A percentile compares a stretch with the other conserved stretches of the same genome.
These are phyloP conservation scores for Nyssa sinensis DNA, from an alignment of 148 eudicot genomes.

Conservation along the genomic window DNA sequence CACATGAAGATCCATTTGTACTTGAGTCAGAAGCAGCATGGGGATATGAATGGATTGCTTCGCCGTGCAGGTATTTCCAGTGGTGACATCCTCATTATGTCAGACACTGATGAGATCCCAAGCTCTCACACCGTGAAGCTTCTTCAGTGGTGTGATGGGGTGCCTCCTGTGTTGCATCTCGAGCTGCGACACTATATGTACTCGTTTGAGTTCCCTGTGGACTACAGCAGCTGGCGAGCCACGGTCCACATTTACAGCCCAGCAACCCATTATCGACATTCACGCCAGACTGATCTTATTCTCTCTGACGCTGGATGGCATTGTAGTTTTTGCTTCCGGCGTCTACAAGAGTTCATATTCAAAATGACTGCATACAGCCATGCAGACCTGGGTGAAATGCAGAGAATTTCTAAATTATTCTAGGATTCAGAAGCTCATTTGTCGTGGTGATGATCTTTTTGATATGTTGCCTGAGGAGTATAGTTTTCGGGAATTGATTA, in stretches of 20 bases:
- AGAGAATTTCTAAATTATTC: slow-evolving; percentile 48
- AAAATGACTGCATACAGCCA: slow-evolving; percentile 96
- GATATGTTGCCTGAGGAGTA: slow-evolving; percentile 96
- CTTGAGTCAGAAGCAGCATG: slow-evolving; percentile 62
- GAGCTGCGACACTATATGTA: slow-evolving; percentile 77
- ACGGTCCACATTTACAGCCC: slow-evolving; percentile 48
- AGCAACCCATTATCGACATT: slow-evolving; percentile 55
- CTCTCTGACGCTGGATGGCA: slow-evolving; percentile 96
- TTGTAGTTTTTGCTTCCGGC: slow-evolving; percentile 82
- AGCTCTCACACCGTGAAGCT: slow-evolving; percentile 73
- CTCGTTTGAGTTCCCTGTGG: slow-evolving; percentile 87
- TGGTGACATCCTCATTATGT: slow-evolving; percentile 76
- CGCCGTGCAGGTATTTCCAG: slow-evolving; percentile 50
- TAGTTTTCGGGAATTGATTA: slow-evolving; percentile 61
- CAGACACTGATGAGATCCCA: slow-evolving; percentile 88
- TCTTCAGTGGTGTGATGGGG: slow-evolving; percentile 80
- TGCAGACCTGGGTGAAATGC: slow-evolving; percentile 69
- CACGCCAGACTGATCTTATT: slow-evolving; percentile 51
- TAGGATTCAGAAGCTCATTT: slow-evolving; percentile 63
- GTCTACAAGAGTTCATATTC: slow-evolving; percentile 63
- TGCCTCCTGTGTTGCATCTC: slow-evolving; percentile 65
- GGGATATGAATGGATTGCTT: slow-evolving; percentile 59
- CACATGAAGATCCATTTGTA: slow-evolving; percentile 53
- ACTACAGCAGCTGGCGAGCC: slow-evolving; percentile 88
- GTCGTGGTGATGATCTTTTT: slow-evolving; percentile 69